Evolutionary conservation across 2,329 filamentous ascomycete species (phyloP).

Genomic region (Colletotrichum chrysophilum): DNA sequence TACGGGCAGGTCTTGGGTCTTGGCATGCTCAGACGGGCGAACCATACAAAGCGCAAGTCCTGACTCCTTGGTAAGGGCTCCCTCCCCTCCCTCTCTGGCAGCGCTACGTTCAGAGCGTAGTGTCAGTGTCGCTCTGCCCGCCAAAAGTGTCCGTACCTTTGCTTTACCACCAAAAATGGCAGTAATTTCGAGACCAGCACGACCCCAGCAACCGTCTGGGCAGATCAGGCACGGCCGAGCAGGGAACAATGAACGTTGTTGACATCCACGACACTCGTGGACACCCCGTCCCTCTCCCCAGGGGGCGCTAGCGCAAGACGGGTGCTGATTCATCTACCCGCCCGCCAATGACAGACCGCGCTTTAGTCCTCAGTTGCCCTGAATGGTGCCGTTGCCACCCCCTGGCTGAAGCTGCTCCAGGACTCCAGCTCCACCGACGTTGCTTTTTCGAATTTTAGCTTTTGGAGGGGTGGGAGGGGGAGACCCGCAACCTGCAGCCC

Average conservation of each 20-base stretch:
- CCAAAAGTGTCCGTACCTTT: conserved; percentile 2
- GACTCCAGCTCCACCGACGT: not conserved
- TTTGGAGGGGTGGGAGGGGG: not conserved
- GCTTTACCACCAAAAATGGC: not conserved
- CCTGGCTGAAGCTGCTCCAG: not conserved
- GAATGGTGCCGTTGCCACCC: not conserved
- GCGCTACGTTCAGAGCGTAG: not conserved
- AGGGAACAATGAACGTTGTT: not conserved
- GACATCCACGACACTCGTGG: not conserved
- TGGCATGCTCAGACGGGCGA: not conserved
- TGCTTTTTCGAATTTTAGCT: conserved; percentile 10
- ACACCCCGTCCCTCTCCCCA: not conserved
- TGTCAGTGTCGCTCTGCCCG: not conserved
- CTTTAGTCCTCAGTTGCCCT: not conserved
- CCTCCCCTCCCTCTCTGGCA: not conserved
- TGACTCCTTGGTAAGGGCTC: not conserved
- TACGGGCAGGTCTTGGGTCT: not conserved
- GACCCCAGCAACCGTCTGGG: conserved; percentile 5
- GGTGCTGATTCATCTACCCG: not conserved
- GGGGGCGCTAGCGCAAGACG: not conserved
- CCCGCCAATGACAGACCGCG: not conserved
- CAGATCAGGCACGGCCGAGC: conserved; percentile 15
- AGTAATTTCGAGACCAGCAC: conserved; percentile 12
- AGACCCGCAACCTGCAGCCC: not conserved
- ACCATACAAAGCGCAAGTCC: not conserved